Percentiles rank a stretch among this genome's conserved stretches.
Evolutionary conservation across 352 stramenopile genomes (phyloP).

Genomic region (Phytophthora colocasiae): DNA sequence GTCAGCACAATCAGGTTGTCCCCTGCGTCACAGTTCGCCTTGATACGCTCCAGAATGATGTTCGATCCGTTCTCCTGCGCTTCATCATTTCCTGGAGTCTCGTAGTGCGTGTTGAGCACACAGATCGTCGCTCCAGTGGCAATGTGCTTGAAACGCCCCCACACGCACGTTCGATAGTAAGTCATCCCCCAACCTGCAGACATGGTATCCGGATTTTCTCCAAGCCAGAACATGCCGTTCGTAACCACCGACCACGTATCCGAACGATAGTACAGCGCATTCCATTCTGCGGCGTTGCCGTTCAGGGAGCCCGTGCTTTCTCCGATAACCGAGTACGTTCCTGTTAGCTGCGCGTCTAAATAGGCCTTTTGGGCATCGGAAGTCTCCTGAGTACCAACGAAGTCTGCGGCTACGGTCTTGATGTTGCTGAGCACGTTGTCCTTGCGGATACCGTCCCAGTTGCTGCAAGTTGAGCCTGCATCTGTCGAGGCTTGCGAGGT

Average conservation of each 20-base stretch:
- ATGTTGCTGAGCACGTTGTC: conserved; percentile 70
- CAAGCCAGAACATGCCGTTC: conserved; percentile 79
- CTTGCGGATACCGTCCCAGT: conserved; percentile 73
- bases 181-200: conserved; percentile 68
- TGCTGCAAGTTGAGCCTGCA: conserved; percentile 48
- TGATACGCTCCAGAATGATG: conserved; percentile 66
- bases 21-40: conserved; percentile 51
- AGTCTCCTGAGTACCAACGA: conserved; percentile 86
- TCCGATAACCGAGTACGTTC: conserved; percentile 71
- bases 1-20: conserved; percentile 74
- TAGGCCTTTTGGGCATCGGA: conserved; percentile 71
- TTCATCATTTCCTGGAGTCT: conserved; percentile 79
- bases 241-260: conserved; percentile 64
- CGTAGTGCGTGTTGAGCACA: conserved; percentile 85
- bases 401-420: conserved; percentile 60
- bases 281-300: conserved; percentile 56
- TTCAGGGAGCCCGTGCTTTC: conserved; percentile 69
- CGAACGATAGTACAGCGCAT: conserved; percentile 72
- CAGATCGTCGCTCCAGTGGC: conserved; percentile 68
- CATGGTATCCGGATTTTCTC: conserved; percentile 55
- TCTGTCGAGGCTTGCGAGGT: conserved; percentile 67
- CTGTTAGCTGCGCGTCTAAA: conserved; percentile 59
- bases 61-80: conserved; percentile 71
- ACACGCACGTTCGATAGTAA: conserved; percentile 79
- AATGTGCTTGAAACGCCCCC: conserved; percentile 77